Percentiles rank a stretch among this genome's conserved stretches.
phyloP scores from a whole-genome alignment of 116 monocot species.

The Iris pallida region DNA sequence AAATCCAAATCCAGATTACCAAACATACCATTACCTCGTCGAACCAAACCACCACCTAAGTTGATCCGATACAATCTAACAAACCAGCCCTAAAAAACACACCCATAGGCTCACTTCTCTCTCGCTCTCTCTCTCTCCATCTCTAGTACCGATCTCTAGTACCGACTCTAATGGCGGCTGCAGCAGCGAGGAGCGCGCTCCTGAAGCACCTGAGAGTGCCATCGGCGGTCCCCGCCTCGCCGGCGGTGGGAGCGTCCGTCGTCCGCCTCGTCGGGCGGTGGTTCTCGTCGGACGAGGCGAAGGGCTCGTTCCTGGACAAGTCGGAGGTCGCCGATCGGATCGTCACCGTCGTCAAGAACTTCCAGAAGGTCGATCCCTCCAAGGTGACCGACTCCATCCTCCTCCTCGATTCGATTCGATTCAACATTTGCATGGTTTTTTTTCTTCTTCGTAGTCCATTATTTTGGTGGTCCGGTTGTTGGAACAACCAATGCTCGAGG shows the following conservation, averaged over 20 bases:
- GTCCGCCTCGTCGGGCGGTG: constrained; percentile 28
- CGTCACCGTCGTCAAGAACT: constrained; percentile 91
- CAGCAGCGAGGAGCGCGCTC: constrained; percentile 58
- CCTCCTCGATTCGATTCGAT: too few species aligned
- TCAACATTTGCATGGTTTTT: too few species aligned
- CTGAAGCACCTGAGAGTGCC: constrained; percentile 62
- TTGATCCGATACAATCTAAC: too few species aligned
- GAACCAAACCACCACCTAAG: too few species aligned
- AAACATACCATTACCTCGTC: too few species aligned
- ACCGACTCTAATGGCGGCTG: constrained; percentile 26
- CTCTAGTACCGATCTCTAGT: not conserved
- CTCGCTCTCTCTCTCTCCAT: not conserved
- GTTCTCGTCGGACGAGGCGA: constrained; percentile 57
- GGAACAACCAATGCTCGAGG: too few species aligned
- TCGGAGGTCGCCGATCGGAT: constrained; percentile 78
- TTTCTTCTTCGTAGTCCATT: too few species aligned
- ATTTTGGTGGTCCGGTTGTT: too few species aligned
- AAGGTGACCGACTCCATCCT: constrained; percentile 37
- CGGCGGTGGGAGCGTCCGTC: constrained; percentile 15
- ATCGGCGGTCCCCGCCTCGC: too few species aligned
- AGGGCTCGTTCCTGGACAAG: constrained; percentile 89
- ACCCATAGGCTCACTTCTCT: not conserved
- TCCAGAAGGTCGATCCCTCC: constrained; percentile 82
- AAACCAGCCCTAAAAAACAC: not conserved
- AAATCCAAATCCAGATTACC: too few species aligned